phyloP scores from a whole-genome alignment of 345 rosid genomes.

The Hibiscus tridactylites region DNA sequence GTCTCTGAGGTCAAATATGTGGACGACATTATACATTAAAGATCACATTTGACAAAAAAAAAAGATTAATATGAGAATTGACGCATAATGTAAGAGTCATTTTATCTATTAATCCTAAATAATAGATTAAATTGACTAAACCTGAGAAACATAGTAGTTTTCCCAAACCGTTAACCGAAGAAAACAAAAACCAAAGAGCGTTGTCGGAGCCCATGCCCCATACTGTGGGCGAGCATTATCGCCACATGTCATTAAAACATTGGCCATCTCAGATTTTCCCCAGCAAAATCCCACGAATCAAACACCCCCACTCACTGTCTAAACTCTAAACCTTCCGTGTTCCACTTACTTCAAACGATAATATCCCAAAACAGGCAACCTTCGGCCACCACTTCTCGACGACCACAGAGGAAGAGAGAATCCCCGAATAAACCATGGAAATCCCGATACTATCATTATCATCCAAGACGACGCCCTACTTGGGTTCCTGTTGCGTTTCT shows the following conservation, averaged over 20 bases:
- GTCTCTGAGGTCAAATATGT: too few relatives aligned
- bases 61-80: too few relatives aligned
- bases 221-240: background rate
- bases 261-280: background rate
- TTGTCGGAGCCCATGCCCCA: too few relatives aligned
- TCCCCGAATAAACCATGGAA: slow-evolving; percentile 20
- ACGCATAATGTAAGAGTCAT: too few relatives aligned
- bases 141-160: too few relatives aligned
- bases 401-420: background rate
- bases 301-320: background rate
- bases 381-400: background rate
- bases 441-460: slow-evolving; percentile 33
- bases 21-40: too few relatives aligned
- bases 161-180: background rate
- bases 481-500: slow-evolving; percentile 23
- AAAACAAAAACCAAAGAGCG: background rate
- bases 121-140: too few relatives aligned
- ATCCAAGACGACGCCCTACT: slow-evolving; percentile 22
- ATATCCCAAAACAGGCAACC: background rate
- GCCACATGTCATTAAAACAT: background rate
- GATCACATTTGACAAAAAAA: too few relatives aligned
- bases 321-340: background rate
- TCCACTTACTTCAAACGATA: background rate
- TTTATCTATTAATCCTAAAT: too few relatives aligned
- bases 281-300: background rate